These are phyloP conservation scores for Eucalyptus albens DNA, from an alignment of 345 rosid species.

Conservation along the genomic window DNA sequence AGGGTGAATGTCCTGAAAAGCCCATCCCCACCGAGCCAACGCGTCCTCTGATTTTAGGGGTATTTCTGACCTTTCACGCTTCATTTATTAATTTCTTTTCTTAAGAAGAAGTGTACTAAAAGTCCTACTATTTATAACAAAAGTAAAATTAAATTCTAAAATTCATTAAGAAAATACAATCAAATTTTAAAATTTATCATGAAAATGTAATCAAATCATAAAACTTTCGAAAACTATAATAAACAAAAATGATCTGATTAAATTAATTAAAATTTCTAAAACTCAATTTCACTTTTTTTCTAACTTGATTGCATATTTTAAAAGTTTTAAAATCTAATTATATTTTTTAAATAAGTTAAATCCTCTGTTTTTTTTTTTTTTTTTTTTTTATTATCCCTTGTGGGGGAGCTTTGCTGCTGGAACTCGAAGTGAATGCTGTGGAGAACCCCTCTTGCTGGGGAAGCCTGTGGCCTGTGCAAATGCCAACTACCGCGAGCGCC, in stretches of 20 bases:
- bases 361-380: neutral
- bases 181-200: too few relatives aligned
- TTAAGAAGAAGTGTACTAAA: too few relatives aligned
- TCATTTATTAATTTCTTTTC: too few relatives aligned
- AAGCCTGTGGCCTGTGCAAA: neutral
- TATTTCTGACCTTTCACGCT: neutral
- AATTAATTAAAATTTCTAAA: too few relatives aligned
- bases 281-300: too few relatives aligned
- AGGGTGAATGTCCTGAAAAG: neutral
- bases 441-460: neutral
- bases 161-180: too few relatives aligned
- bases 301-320: rapidly evolving
- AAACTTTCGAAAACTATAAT: too few relatives aligned
- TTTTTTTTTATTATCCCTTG: neutral
- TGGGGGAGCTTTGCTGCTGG: neutral
- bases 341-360: too few relatives aligned
- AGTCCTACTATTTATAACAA: too few relatives aligned
- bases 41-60: neutral
- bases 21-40: neutral
- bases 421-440: neutral
- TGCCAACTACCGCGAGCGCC: neutral
- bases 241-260: too few relatives aligned
- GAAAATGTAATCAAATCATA: rapidly evolving
- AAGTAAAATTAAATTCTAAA: rapidly evolving
- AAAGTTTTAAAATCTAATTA: too few relatives aligned